Conservation (phyloP, 2,329 filamentous ascomycete genomes). For the Trichoderma koningii region DNA sequence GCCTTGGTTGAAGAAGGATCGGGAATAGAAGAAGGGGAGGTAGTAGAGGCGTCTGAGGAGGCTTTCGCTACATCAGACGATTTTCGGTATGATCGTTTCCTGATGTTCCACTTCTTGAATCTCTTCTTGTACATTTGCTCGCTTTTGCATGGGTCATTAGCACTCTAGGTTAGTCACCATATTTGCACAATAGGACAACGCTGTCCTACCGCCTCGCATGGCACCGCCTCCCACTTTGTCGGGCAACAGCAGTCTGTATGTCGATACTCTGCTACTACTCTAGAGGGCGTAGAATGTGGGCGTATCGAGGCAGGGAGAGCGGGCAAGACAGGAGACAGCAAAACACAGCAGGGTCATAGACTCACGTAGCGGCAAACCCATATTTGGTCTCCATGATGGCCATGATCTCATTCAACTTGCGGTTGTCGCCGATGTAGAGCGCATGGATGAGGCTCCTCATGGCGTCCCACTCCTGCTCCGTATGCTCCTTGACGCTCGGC, state of each 20-base stretch:
- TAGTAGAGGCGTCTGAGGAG: constrained; percentile 13
- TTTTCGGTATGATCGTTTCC: constrained; percentile 42
- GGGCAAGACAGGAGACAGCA: neutral
- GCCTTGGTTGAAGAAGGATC: constrained; percentile 2
- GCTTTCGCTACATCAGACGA: constrained; percentile 4
- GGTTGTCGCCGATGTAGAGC: constrained; percentile 42
- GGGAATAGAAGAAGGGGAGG: constrained; percentile 10
- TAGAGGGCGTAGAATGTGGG: neutral
- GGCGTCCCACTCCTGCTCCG: constrained; percentile 41
- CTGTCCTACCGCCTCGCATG: neutral
- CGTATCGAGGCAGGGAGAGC: neutral
- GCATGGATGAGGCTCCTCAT: constrained; percentile 39
- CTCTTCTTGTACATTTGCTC: constrained; percentile 47
- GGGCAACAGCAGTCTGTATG: too few species aligned
- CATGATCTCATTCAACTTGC: constrained; percentile 44
- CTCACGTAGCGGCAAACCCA: constrained; percentile 44
- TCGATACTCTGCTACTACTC: neutral
- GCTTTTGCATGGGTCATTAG: constrained; percentile 30
- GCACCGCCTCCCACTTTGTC: too few species aligned
- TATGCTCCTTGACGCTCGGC: constrained; percentile 40
- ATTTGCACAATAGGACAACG: neutral
- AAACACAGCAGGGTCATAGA: constrained; percentile 23
- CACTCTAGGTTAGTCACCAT: constrained; percentile 4
- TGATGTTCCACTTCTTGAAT: constrained; percentile 44
- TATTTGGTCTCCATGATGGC: constrained; percentile 40